Evolutionary conservation across 306 rosid genomes (phyloP).

Genomic region (Inga oerstediana): DNA sequence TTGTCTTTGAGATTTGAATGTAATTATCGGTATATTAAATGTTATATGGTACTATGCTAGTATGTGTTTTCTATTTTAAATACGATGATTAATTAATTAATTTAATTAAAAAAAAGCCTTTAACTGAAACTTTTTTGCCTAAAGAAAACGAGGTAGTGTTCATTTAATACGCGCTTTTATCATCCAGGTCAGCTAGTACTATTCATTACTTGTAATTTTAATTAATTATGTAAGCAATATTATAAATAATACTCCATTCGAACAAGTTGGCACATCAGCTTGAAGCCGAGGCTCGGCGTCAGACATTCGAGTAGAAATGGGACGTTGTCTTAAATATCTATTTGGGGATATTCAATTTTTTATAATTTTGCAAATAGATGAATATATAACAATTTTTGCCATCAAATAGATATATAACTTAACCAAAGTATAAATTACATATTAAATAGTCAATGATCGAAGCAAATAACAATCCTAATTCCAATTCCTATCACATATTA

Average conservation of each 20-base stretch:
- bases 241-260: too few species aligned
- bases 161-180: constrained; percentile 5
- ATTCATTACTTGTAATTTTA: not conserved
- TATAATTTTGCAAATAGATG: too few species aligned
- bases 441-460: not conserved
- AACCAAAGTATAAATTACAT: too few species aligned
- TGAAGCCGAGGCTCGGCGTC: not conserved
- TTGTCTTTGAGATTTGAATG: too few species aligned
- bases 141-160: not conserved
- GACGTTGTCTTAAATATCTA: not conserved
- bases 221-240: not conserved
- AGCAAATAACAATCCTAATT: too few species aligned
- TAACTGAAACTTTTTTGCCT: not conserved
- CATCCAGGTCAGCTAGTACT: not conserved
- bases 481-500: not conserved
- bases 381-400: not conserved
- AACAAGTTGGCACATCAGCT: not conserved
- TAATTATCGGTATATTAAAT: too few species aligned
- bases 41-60: too few species aligned
- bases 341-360: not conserved
- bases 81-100: not conserved
- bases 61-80: not conserved
- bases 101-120: not conserved
- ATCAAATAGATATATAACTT: too few species aligned
- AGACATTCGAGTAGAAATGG: not conserved